phyloP scores from a whole-genome alignment of 768 basidiomycete species.

The Lactarius tabidus region DNA sequence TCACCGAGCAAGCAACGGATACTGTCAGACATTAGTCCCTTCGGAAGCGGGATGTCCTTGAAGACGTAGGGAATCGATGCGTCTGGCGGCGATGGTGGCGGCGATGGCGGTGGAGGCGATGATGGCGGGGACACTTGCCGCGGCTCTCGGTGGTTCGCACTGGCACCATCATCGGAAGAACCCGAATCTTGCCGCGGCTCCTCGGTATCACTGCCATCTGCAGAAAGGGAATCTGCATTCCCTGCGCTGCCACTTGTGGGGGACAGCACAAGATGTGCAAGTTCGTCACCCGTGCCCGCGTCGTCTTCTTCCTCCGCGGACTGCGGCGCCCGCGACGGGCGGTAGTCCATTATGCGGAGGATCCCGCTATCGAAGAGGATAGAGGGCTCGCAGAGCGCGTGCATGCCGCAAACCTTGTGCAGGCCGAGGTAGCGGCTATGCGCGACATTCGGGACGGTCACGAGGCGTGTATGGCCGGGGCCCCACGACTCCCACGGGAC shows the following conservation, averaged over 20 bases:
- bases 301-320: background rate
- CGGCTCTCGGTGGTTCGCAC: background rate
- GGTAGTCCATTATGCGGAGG: background rate
- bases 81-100: background rate
- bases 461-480: background rate
- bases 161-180: background rate
- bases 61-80: background rate
- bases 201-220: background rate
- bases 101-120: background rate
- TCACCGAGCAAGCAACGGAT: constrained; percentile 6
- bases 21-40: background rate
- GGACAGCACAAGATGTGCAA: background rate
- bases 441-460: background rate
- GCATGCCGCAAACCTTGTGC: background rate
- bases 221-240: too few relatives aligned
- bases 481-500: background rate
- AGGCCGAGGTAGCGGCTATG: background rate
- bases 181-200: background rate
- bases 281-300: background rate
- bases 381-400: background rate
- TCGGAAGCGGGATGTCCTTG: constrained; percentile 2
- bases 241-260: background rate
- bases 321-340: background rate
- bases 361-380: background rate
- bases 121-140: background rate